Percentiles rank a stretch among this genome's conserved stretches.
phyloP scores from a whole-genome alignment of 768 basidiomycete species.

The Trametes coccinea region DNA sequence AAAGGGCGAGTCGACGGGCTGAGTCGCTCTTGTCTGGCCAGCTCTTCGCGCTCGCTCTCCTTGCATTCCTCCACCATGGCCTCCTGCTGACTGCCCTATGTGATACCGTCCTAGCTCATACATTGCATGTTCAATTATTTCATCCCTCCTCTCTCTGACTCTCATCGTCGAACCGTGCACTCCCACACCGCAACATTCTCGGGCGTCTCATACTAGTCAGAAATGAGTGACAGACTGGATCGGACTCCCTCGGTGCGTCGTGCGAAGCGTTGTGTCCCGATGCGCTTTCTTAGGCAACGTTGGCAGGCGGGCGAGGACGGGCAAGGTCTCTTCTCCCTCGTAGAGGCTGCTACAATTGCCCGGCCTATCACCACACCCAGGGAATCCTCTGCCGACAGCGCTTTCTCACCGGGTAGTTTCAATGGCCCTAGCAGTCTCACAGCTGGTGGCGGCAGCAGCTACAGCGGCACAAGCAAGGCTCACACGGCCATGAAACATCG shows the following conservation, averaged over 20 bases:
- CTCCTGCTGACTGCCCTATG: conserved; percentile 19
- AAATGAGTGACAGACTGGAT: conserved; percentile 14
- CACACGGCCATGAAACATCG: conserved; percentile 53
- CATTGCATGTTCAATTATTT: conserved; percentile 12
- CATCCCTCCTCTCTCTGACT: neutral
- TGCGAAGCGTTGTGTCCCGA: neutral
- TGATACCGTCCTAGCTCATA: neutral
- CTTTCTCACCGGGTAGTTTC: conserved; percentile 21
- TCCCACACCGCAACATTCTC: conserved; percentile 6
- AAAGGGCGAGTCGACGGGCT: conserved; percentile 6
- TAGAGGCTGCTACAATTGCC: conserved; percentile 20
- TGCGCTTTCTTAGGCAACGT: neutral
- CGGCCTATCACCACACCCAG: conserved; percentile 13
- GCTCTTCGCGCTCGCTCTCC: conserved; percentile 3
- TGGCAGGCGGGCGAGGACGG: conserved; percentile 1
- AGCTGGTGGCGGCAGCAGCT: conserved; percentile 28
- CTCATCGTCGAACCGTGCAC: neutral
- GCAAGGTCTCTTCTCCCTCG: conserved; percentile 20
- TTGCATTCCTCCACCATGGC: conserved; percentile 22
- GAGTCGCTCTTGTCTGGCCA: conserved; percentile 11
- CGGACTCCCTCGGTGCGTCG: conserved; percentile 13
- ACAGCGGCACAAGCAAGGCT: conserved; percentile 27
- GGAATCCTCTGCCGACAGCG: conserved; percentile 8
- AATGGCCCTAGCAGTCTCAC: conserved; percentile 30
- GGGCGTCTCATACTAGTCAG: conserved; percentile 4